Conservation (phyloP, 129 eudicot species). For the Scalesia atractyloides region DNA sequence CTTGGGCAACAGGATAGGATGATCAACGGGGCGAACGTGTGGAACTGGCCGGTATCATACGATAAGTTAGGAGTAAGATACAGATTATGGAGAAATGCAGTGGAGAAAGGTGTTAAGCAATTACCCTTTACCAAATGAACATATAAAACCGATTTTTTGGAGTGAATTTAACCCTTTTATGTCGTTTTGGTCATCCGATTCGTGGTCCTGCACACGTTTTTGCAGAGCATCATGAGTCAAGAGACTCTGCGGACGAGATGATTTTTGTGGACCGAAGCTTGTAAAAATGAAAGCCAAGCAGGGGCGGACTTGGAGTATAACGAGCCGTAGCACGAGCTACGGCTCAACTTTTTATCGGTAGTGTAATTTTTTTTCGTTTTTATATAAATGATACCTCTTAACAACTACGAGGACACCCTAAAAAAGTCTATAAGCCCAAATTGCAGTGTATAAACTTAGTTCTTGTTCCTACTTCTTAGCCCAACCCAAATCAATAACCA, state of each 20-base stretch:
- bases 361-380: too few species aligned
- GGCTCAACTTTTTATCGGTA: too few species aligned
- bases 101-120: conserved; percentile 60
- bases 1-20: conserved; percentile 90
- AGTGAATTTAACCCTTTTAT: conserved; percentile 19
- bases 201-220: neutral
- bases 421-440: too few species aligned
- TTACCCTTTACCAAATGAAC: conserved; percentile 46
- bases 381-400: too few species aligned
- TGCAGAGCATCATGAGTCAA: neutral
- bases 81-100: conserved; percentile 78
- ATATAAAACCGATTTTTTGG: conserved; percentile 20
- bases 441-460: too few species aligned
- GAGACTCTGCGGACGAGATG: conserved; percentile 10
- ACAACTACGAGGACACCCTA: too few species aligned
- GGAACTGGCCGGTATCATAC: conserved; percentile 85
- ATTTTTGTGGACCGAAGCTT: conserved; percentile 17
- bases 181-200: conserved; percentile 5
- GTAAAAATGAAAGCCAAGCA: conserved; percentile 21
- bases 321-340: too few species aligned
- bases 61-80: conserved; percentile 88
- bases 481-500: too few species aligned
- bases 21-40: conserved; percentile 75
- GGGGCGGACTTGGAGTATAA: too few species aligned
- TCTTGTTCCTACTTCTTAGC: too few species aligned